Base-by-base conservation (phyloP, 1,284 basidiomycete species). In the Psilocybe mexicana region DNA sequence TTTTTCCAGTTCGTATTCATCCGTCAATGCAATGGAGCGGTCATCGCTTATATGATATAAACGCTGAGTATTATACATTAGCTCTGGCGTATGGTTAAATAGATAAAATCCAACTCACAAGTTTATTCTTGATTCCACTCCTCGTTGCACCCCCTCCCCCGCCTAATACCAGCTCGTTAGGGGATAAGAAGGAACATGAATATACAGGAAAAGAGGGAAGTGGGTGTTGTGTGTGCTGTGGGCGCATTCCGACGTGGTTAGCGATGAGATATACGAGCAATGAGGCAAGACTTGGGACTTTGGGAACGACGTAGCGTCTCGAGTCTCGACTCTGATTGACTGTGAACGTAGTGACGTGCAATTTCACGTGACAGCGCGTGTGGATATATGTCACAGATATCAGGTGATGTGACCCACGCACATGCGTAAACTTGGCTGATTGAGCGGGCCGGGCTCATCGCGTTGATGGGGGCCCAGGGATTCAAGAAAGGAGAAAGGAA, bases 121-220 rank as follows among this genome's bases (percentile, higher is more conserved):
- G 74, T 73, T 94, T 94, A 76, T 98, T 98, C 77, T 93, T 93
- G 62, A 98, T 90, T 2, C 95, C 95, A 53, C 84, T 93, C 62
- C 80, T 80, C 62, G 86, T 79, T 61, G 78, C 84, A 23, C 96
- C 95, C 1, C 95, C 95, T 26, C 95, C 95, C 1, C 94, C 95
- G 1, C 94, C 95, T 3, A 96, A 78, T 11, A 95, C 78, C n/a
- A 97, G 75, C n/a, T 85, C 77, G 51, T 84, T 79, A 24, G 87
- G 79, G 0, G 87, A 83, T 11, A 92, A 72, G 76, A 96, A 98
- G n/a, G 86, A 85, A 55, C 89, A 86, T 6, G 92, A 93, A 70
- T 94, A 96, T 51, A 96, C 87, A 0, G 94, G 94, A 69, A 94
- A 96, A 1, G 83, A 75, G 7, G 87, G 81, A 4, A 94, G 80